Base-by-base conservation (phyloP, 345 rosid species). In the Euclidium syriacum region DNA sequence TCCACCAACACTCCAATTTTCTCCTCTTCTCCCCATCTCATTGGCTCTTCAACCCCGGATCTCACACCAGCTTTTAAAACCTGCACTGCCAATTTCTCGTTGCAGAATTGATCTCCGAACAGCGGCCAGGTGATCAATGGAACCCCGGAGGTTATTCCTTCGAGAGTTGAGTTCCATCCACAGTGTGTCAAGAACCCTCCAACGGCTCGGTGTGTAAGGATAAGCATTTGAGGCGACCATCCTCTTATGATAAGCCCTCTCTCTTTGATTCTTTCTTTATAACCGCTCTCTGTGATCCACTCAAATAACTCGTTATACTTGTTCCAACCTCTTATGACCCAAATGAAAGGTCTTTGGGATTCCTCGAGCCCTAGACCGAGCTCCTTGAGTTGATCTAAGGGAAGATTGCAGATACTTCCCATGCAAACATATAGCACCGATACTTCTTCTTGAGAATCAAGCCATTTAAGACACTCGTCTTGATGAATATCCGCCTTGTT, bases 161-260 rank as follows among this genome's bases (percentile, higher is more conserved):
- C 91, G 6, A 81, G 10, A 0, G 83, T 78, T 26, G 91, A 85
- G 72, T 85, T 85, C 91, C 91, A 85, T 0, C 91, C 91, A n/a
- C 88, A 83, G 29, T 85, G 91, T 0, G 84, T 85, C 25, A 85
- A 19, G 63, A 85, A 85, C 12, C 84, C 91, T 23, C 78, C 79
- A 4, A 81, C 39, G 5, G 86, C 58, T 1, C 39, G 60, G 62
- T 85, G 88, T 12, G 91, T 79, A 11, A 85, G 40, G 1, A 85
- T 77, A 2, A 79, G 57, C 4, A 83, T 72, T 53, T 85, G 91
- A 1, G 91, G 91, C 9, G 88, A 81, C 91, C 91, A 85, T 18
- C 84, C 86, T 49, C 73, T 74, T 6, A 85, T 83, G 38, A 85
- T 10, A 3, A 76, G 41, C 16, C 86, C 91, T 22, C 79, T 79